These are phyloP conservation scores for Rhizopus stolonifer DNA, from an alignment of 371 early-diverging fungal genomes.

Conservation along the genomic window DNA sequence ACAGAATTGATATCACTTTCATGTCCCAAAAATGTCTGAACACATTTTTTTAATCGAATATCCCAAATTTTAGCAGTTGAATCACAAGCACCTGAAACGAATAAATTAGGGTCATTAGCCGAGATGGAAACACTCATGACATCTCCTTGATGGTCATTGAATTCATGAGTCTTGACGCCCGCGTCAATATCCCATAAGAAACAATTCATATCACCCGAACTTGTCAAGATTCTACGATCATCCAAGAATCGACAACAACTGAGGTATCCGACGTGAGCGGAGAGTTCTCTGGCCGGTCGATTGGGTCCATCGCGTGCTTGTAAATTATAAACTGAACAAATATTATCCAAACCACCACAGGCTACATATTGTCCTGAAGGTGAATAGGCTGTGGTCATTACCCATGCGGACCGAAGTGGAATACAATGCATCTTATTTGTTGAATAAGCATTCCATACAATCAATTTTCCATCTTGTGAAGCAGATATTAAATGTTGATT, in stretches of 20 bases:
- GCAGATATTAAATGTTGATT: constrained; percentile 93
- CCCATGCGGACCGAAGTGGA: constrained; percentile 98
- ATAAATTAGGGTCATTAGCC: constrained; percentile 86
- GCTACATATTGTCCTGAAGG: constrained; percentile 96
- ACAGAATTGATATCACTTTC: constrained; percentile 98
- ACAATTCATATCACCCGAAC: constrained; percentile 96
- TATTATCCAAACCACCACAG: constrained; percentile 97
- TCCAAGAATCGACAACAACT: constrained; percentile 95
- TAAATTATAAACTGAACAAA: constrained; percentile 95
- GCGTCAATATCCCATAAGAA: constrained; percentile 99
- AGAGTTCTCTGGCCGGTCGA: constrained; percentile 90
- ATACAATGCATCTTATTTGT: constrained; percentile 98
- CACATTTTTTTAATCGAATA: constrained; percentile 90
- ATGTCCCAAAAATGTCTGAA: constrained; percentile 96
- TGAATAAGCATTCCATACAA: constrained; percentile 97
- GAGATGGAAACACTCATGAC: constrained; percentile 80
- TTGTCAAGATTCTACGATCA: constrained; percentile 92
- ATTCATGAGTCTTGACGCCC: constrained; percentile 89
- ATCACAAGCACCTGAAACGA: constrained; percentile 97
- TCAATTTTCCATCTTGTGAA: constrained; percentile 97
- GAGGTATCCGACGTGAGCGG: constrained; percentile 96
- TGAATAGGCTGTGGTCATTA: constrained; percentile 98
- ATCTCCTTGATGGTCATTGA: constrained; percentile 95
- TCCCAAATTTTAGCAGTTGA: constrained; percentile 98
- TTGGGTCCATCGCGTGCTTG: constrained; percentile 88